These are phyloP conservation scores for Cryptosporidium sp. DNA, from an alignment of 169 alveolate genomes.

Conservation along the genomic window DNA sequence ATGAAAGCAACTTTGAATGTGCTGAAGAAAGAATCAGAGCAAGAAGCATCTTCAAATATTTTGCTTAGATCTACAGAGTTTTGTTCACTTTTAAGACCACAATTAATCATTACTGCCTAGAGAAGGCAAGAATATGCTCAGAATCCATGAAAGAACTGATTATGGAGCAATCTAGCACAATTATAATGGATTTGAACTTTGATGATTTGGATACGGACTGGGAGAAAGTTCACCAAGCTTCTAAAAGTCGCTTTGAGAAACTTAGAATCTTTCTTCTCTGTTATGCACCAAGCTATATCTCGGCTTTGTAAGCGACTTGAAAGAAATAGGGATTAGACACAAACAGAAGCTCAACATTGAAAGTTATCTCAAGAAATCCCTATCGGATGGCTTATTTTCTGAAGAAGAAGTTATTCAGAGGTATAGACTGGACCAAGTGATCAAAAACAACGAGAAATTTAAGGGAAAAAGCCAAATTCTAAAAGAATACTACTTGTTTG, in stretches of 20 bases:
- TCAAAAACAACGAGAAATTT: not conserved
- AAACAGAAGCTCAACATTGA: not conserved
- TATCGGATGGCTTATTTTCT: slow-evolving; percentile 59
- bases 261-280: not conserved
- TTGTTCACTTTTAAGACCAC: slow-evolving; percentile 81
- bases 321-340: slow-evolving; percentile 6
- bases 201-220: not conserved
- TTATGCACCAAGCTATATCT: slow-evolving; percentile 13
- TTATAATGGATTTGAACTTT: slow-evolving; percentile 85
- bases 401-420: slow-evolving; percentile 72
- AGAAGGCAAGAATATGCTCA: slow-evolving; percentile 87
- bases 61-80: slow-evolving; percentile 81
- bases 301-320: not conserved
- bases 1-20: slow-evolving; percentile 86
- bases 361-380: slow-evolving; percentile 41
- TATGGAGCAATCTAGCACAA: slow-evolving; percentile 87
- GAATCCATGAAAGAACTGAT: slow-evolving; percentile 87
- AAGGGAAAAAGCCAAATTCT: not conserved
- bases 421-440: slow-evolving; percentile 5
- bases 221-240: not conserved
- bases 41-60: slow-evolving; percentile 79
- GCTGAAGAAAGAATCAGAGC: slow-evolving; percentile 81
- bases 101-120: slow-evolving; percentile 84
- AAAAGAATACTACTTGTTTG: not conserved
- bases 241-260: not conserved